phyloP scores from a whole-genome alignment of 1,284 basidiomycete species.

The Sporisorium sorghi region DNA sequence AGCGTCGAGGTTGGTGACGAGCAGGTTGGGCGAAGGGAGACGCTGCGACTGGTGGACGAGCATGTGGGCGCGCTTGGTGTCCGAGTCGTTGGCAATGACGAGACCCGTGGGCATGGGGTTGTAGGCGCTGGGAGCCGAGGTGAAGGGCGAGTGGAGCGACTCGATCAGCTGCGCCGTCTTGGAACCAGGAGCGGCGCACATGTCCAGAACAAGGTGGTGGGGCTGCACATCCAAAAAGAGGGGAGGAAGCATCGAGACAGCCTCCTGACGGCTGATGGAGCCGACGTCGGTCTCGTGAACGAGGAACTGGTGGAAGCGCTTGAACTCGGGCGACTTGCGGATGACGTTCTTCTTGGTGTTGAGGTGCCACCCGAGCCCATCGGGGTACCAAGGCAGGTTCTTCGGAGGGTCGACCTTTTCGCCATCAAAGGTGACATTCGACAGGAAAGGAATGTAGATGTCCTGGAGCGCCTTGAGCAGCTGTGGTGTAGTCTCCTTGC shows the following conservation, averaged over 20 bases:
- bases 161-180: constrained; percentile 95
- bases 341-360: constrained; percentile 90
- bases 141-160: constrained; percentile 76
- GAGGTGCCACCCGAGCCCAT: constrained; percentile 93
- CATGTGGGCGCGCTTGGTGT: constrained; percentile 93
- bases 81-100: constrained; percentile 88
- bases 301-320: constrained; percentile 93
- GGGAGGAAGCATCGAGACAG: constrained; percentile 98
- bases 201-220: constrained; percentile 77
- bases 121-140: constrained; percentile 58
- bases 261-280: constrained; percentile 95
- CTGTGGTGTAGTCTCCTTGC: constrained; percentile 62
- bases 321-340: constrained; percentile 91
- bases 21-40: constrained; percentile 88
- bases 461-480: constrained; percentile 63
- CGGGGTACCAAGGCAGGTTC: constrained; percentile 92
- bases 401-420: constrained; percentile 77
- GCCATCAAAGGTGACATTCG: constrained; percentile 82
- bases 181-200: constrained; percentile 99
- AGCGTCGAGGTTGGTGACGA: constrained; percentile 97
- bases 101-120: constrained; percentile 74
- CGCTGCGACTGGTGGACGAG: constrained; percentile 97
- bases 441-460: constrained; percentile 81
- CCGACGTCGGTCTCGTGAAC: constrained; percentile 99
- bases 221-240: constrained; percentile 89